Percentiles rank a stretch among this genome's conserved stretches.
Conservation (phyloP, 176 grass and related monocot genomes). For the Aegilops longissima region DNA sequence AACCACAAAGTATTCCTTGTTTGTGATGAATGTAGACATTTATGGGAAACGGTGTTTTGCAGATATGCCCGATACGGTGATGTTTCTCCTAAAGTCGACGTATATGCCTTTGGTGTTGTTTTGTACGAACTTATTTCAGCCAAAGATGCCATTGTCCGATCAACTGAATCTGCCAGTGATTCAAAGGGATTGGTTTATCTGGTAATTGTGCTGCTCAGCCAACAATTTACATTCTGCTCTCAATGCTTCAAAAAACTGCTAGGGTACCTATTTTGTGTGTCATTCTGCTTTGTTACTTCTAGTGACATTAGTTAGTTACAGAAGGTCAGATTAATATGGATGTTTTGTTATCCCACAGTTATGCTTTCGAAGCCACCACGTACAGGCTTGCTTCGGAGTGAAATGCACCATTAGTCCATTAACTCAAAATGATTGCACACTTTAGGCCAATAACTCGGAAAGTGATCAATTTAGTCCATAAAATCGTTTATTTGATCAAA, state of each 20-base stretch:
- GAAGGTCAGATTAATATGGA: not conserved
- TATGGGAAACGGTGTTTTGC: constrained; percentile 11
- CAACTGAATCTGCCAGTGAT: constrained; percentile 55
- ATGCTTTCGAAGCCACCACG: not conserved
- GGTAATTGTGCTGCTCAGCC: constrained; percentile 39
- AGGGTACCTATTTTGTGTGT: not conserved
- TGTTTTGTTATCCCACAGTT: not conserved
- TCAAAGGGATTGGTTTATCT: constrained; percentile 85
- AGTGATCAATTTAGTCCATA: no score
- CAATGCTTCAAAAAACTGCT: not conserved
- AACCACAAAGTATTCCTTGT: not conserved
- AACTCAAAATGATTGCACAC: no score
- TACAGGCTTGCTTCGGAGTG: no score
- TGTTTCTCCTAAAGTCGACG: constrained; percentile 89
- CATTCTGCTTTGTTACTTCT: not conserved
- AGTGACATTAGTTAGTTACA: not conserved
- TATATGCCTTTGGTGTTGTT: constrained; percentile 94
- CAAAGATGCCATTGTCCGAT: constrained; percentile 80
- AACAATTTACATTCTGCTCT: constrained; percentile 2
- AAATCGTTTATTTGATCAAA: no score
- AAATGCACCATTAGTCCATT: no score
- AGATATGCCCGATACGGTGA: constrained; percentile 90
- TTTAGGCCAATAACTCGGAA: no score
- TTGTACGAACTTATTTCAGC: constrained; percentile 96
- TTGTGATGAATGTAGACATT: constrained; percentile 9